A percentile compares a stretch with the other conserved stretches of the same genome.
phyloP scores from a whole-genome alignment of 2,329 filamentous ascomycete species.

The Coleophoma eucalyptorum region DNA sequence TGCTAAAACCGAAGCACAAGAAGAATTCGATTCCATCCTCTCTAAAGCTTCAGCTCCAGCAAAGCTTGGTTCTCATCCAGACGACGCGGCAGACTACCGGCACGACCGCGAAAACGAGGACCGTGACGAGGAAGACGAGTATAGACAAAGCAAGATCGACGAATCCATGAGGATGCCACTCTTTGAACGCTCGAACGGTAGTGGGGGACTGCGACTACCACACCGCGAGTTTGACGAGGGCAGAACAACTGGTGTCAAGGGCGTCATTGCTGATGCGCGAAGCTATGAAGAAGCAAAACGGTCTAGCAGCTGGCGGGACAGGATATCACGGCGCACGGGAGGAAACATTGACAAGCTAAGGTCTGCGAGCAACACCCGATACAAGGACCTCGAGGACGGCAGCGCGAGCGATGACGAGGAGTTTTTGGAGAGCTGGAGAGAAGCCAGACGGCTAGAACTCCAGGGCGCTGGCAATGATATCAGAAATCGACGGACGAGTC shows the following conservation, averaged over 20 bases:
- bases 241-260: slow-evolving; percentile 77
- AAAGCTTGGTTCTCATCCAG: slow-evolving; percentile 36
- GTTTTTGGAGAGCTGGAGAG: slow-evolving; percentile 84
- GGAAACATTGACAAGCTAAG: slow-evolving; percentile 15
- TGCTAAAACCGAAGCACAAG: slow-evolving; percentile 53
- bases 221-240: slow-evolving; percentile 62
- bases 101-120: slow-evolving; percentile 51
- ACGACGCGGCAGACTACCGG: slow-evolving; percentile 53
- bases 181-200: slow-evolving; percentile 44
- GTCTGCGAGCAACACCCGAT: slow-evolving; percentile 9
- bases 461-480: slow-evolving; percentile 56
- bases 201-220: slow-evolving; percentile 49
- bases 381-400: slow-evolving; percentile 20
- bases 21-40: slow-evolving; percentile 63
- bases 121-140: slow-evolving; percentile 40
- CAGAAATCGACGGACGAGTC: slow-evolving; percentile 66
- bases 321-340: slow-evolving; percentile 49
- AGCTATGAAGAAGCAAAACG: slow-evolving; percentile 67
- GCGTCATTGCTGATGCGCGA: slow-evolving; percentile 80
- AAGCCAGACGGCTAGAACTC: slow-evolving; percentile 74
- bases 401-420: slow-evolving; percentile 61
- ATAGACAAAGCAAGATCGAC: slow-evolving; percentile 44
- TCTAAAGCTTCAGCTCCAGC: slow-evolving; percentile 43
- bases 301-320: slow-evolving; percentile 16
- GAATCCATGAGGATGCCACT: slow-evolving; percentile 63